A percentile compares a stretch with the other conserved stretches of the same genome.
phyloP scores from a whole-genome alignment of 805 yeast species.

The Cyberlindnera euphorbiiphila region DNA sequence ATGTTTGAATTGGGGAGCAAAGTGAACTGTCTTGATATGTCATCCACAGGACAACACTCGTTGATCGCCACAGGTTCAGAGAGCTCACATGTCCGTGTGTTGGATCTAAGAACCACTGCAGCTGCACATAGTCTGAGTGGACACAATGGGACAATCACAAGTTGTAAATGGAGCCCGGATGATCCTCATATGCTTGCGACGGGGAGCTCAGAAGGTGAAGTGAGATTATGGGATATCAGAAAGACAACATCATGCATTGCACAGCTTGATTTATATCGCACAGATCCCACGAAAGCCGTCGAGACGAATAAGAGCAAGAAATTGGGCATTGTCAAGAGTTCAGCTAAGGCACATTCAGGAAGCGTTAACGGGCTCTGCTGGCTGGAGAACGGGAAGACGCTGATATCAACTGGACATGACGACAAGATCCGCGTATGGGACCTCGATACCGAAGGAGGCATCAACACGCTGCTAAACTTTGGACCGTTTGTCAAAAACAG shows the following conservation, averaged over 20 bases:
- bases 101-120: slow-evolving; percentile 72
- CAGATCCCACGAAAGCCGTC: slow-evolving; percentile 29
- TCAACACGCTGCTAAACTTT: slow-evolving; percentile 65
- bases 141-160: slow-evolving; percentile 46
- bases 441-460: slow-evolving; percentile 43
- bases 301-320: slow-evolving; percentile 21
- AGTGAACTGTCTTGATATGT: slow-evolving; percentile 64
- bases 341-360: slow-evolving; percentile 63
- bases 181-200: slow-evolving; percentile 60
- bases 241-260: slow-evolving; percentile 60
- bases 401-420: slow-evolving; percentile 73
- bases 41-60: slow-evolving; percentile 42
- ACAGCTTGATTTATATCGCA: slow-evolving; percentile 54
- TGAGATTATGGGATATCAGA: slow-evolving; percentile 83
- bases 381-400: slow-evolving; percentile 59
- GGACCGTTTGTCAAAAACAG: slow-evolving; percentile 76
- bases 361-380: slow-evolving; percentile 78
- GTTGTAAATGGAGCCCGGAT: slow-evolving; percentile 74
- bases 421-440: slow-evolving; percentile 82
- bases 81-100: slow-evolving; percentile 60
- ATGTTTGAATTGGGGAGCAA: slow-evolving; percentile 57
- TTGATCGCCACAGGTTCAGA: slow-evolving; percentile 70
- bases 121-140: slow-evolving; percentile 69
- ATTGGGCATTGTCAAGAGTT: slow-evolving; percentile 20
- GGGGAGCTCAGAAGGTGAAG: slow-evolving; percentile 80